Conservation (phyloP, 768 basidiomycete genomes). For the Suillus weaverae region DNA sequence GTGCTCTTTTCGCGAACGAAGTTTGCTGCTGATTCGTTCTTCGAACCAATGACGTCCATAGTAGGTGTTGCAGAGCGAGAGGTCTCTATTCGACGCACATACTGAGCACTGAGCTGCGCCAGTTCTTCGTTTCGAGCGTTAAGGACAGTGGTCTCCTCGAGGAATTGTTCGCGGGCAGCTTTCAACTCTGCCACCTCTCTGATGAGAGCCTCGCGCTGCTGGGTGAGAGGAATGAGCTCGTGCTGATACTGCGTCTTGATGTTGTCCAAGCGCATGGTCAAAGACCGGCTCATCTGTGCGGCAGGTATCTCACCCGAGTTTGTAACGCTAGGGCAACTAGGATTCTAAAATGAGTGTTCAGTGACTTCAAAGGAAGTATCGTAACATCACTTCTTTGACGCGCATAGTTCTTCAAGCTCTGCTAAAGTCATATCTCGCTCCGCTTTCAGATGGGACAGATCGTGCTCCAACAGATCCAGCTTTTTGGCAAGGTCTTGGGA, state of each 20-base stretch:
- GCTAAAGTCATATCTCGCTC: constrained; percentile 92
- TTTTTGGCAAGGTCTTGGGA: constrained; percentile 77
- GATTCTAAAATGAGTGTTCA: constrained; percentile 16
- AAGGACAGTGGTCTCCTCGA: constrained; percentile 90
- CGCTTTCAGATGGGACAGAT: constrained; percentile 82
- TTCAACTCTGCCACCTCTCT: constrained; percentile 87
- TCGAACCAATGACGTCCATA: constrained; percentile 8
- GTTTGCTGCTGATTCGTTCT: constrained; percentile 11
- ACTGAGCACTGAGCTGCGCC: constrained; percentile 82
- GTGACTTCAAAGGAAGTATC: constrained; percentile 18
- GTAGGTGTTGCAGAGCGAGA: constrained; percentile 18
- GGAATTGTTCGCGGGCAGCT: constrained; percentile 79
- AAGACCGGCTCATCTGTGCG: constrained; percentile 57
- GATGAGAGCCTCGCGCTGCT: constrained; percentile 73
- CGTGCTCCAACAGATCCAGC: constrained; percentile 76
- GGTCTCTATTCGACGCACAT: constrained; percentile 73
- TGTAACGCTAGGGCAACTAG: constrained; percentile 27
- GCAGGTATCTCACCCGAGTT: constrained; percentile 37
- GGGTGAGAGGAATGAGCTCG: constrained; percentile 82
- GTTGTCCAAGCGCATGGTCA: constrained; percentile 83
- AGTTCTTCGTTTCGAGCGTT: constrained; percentile 93
- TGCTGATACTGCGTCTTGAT: constrained; percentile 86
- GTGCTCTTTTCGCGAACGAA: constrained; percentile 25
- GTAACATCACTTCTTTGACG: constrained; percentile 59
- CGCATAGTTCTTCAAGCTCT: constrained; percentile 88